Evolutionary conservation across 2,329 filamentous ascomycete species (phyloP).

Genomic region (Ceratocystis cacaofunesta): DNA sequence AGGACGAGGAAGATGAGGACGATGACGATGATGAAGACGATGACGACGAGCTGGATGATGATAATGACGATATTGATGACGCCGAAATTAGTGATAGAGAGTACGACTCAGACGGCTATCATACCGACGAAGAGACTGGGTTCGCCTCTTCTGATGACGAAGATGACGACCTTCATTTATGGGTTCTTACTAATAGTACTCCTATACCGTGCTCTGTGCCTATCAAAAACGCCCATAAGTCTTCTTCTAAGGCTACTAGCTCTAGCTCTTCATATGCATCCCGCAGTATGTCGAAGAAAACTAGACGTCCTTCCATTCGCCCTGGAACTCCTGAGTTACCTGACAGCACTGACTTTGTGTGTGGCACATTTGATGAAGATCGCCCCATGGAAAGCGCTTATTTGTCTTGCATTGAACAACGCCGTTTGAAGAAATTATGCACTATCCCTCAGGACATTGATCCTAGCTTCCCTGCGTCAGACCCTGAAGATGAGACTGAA

Average conservation of each 20-base stretch:
- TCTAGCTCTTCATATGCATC: conserved; percentile 49
- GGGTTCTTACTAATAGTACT: conserved; percentile 36
- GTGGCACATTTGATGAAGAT: conserved; percentile 91
- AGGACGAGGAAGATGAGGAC: conserved; percentile 35
- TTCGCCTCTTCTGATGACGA: conserved; percentile 55
- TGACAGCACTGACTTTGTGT: conserved; percentile 98
- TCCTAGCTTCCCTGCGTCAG: conserved; percentile 89
- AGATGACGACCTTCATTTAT: conserved; percentile 46
- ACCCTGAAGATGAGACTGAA: conserved; percentile 72
- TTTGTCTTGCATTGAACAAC: conserved; percentile 66
- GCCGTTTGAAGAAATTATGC: conserved; percentile 66
- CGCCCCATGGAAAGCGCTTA: conserved; percentile 89
- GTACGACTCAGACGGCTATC: conserved; percentile 52
- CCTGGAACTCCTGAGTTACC: conserved; percentile 68
- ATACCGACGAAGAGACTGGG: conserved; percentile 56
- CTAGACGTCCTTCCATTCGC: conserved; percentile 40
- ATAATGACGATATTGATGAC: conserved; percentile 39
- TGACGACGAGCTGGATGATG: conserved; percentile 35
- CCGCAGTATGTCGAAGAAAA: conserved; percentile 25
- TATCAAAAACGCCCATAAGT: neutral
- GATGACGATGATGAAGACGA: conserved; percentile 38
- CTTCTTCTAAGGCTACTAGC: conserved; percentile 6
- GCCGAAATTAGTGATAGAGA: conserved; percentile 52
- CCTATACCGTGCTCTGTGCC: conserved; percentile 6
- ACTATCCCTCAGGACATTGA: conserved; percentile 92